Base-by-base conservation (phyloP, 495 filamentous ascomycete genomes). In the Diplogelasinospora grovesii region DNA sequence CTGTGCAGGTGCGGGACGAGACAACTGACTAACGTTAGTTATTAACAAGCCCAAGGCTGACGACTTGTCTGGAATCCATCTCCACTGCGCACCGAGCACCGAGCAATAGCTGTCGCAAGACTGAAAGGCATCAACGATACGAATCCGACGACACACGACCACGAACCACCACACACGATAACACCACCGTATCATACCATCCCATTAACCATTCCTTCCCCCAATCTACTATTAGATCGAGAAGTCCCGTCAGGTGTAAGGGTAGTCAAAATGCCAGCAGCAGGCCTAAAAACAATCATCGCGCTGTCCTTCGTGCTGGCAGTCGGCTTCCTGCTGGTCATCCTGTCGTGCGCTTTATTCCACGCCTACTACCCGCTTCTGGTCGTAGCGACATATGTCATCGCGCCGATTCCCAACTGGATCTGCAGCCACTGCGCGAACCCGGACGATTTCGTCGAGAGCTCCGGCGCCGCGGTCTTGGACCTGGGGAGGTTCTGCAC, bases 301-400 rank as follows among this genome's bases (percentile, higher is more conserved):
- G 86, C 83, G 37, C 87, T 98, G 53, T 96, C 92, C 52, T 98
- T 98, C 69, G 93, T 98, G 56, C 86, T 98, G 41, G 93, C 93
- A 45, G 92, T 98, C 60, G 92, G 92, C 55, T 98, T 98, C 76
- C 86, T 98, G 56, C 89, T 98, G 46, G 90, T 97, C 30, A 98
- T 98, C 67, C 85, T 98, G 57, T 95, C 89, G 45, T 92, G 88
- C 56, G 92, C 93, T 22, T 82, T 98, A 37, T 97, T 81, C 73
- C 72, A 87, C 43, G 85, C 86, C 59, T 98, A 93, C 78, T 85
- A 89, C 53, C 85, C 92, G 20, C 73, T 98, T 46, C 75, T 96
- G 30, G 92, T 97, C 41, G 92, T 97, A 36, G 93, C 81, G 49
- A 97, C 92, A 45, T 97, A 96, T 68, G 76, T 95, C 44, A 56